Conservation (phyloP, 495 filamentous ascomycete species). For the Xylaria nigripes region DNA sequence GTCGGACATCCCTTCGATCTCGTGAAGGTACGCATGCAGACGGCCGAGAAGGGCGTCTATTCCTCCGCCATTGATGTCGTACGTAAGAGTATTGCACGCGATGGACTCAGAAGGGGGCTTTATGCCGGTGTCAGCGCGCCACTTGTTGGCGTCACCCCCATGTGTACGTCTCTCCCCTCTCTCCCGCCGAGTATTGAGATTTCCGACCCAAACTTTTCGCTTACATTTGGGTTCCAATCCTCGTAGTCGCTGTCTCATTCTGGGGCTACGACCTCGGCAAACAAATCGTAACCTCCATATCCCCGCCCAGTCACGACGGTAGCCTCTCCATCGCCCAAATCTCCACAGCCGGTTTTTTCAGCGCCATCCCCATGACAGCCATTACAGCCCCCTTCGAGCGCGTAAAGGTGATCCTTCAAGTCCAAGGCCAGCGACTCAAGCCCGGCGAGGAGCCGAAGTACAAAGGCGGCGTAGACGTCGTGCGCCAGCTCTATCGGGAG, state of each 20-base stretch:
- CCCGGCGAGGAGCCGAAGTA: slow-evolving; percentile 93
- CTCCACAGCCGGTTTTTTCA: slow-evolving; percentile 92
- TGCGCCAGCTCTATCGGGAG: slow-evolving; percentile 85
- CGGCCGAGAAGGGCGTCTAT: slow-evolving; percentile 89
- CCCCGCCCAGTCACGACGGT: slow-evolving; percentile 55
- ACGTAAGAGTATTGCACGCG: slow-evolving; percentile 73
- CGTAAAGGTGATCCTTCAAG: slow-evolving; percentile 96
- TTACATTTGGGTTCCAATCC: slow-evolving; percentile 3
- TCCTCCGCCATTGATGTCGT: slow-evolving; percentile 87
- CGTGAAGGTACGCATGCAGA: slow-evolving; percentile 95
- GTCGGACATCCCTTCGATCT: slow-evolving; percentile 95
- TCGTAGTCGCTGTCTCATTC: slow-evolving; percentile 89
- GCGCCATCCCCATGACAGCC: slow-evolving; percentile 91
- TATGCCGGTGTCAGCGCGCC: slow-evolving; percentile 98
- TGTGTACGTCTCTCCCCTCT: slow-evolving; percentile 63
- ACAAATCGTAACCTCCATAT: slow-evolving; percentile 62
- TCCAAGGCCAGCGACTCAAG: slow-evolving; percentile 86
- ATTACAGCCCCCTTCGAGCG: slow-evolving; percentile 98
- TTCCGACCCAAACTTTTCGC: not conserved
- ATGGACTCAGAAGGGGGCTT: slow-evolving; percentile 73
- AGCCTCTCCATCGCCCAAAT: slow-evolving; percentile 76
- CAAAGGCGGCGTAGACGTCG: slow-evolving; percentile 82
- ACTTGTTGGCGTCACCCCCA: slow-evolving; percentile 89
- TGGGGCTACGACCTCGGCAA: slow-evolving; percentile 98
- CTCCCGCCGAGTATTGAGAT: too few relatives aligned